phyloP scores from a whole-genome alignment of 2,329 filamentous ascomycete species.

The Daldinia eschscholtzii region DNA sequence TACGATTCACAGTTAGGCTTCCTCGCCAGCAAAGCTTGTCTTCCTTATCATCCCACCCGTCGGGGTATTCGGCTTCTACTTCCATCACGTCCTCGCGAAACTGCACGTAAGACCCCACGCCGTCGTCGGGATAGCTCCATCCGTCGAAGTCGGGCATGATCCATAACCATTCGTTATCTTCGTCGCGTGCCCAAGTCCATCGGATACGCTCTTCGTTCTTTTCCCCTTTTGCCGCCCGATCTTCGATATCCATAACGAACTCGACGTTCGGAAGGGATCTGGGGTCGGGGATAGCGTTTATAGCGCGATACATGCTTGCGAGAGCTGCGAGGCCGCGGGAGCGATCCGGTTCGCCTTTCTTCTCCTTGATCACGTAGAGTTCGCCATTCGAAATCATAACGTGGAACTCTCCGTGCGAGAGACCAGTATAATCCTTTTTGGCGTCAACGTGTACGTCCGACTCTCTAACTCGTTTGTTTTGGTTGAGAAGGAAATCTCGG shows the following conservation, averaged over 20 bases:
- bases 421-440: conserved; percentile 36
- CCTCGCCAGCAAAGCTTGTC: conserved; percentile 53
- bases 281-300: conserved; percentile 40
- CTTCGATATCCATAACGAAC: conserved; percentile 47
- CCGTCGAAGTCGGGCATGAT: conserved; percentile 47
- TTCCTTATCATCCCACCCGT: conserved; percentile 47
- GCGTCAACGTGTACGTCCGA: conserved; percentile 37
- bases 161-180: conserved; percentile 44
- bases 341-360: conserved; percentile 46
- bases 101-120: conserved; percentile 43
- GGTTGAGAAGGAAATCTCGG: conserved; percentile 38
- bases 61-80: conserved; percentile 35
- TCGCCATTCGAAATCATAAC: conserved; percentile 44
- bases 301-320: conserved; percentile 43
- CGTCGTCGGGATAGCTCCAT: conserved; percentile 46
- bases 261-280: conserved; percentile 44
- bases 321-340: conserved; percentile 45
- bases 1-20: conserved; percentile 47
- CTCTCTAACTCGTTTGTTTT: conserved; percentile 37
- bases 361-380: conserved; percentile 43
- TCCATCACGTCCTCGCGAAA: conserved; percentile 45
- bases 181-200: conserved; percentile 45
- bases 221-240: conserved; percentile 38
- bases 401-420: conserved; percentile 44
- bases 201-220: conserved; percentile 39